Evolutionary conservation across 495 filamentous ascomycete genomes (phyloP), one percentile per base, ranked within the genome.

Genomic region (Gamarada debralockiae): DNA sequence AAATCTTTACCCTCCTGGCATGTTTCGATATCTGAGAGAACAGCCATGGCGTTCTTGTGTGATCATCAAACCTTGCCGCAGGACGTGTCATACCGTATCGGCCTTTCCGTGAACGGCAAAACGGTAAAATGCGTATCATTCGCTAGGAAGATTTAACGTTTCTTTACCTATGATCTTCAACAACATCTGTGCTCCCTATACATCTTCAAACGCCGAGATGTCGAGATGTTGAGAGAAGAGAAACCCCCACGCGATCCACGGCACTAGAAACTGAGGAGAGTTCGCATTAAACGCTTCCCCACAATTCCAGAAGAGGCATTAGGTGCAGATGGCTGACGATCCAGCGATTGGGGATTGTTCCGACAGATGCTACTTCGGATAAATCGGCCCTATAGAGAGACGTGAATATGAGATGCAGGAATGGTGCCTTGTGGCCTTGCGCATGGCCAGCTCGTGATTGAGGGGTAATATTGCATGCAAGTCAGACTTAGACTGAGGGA

Each of bases 331-430:
- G 46, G 46, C 33, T 49, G 29, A n/a, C 31, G 46, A 49, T 49
- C 46, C 8, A 51, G 48, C 23, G 21, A 47, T 3, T 29, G 27
- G 43, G 5, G 24, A 5, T 22, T 39, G n/a, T 51, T 51, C 48
- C 48, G 48, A 51, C 14, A 41, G 24, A 51, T 51, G 48, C 48
- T 40, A 51, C 36, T 2, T 15, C 31, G 31, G 48, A 17, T 51
- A 22, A 41, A 29, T 51, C 37, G 48, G 48, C 25, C 48, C 48
- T 41, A 51, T 51, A n/a, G 37, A 25, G 37, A 36, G 6, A 20
- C 48, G 29, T 13, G 37, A 51, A 41, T 51, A 41, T 51, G 48
- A 51, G 48, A 14, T 51, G 36, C 37, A 51, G 48, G 18, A 47
- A 31, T 20, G 31, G 21, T 7, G 29, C 36, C 3, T 7, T 39